Evolutionary conservation across 2,329 filamentous ascomycete genomes (phyloP).

Genomic region (Exophiala dermatitidis): DNA sequence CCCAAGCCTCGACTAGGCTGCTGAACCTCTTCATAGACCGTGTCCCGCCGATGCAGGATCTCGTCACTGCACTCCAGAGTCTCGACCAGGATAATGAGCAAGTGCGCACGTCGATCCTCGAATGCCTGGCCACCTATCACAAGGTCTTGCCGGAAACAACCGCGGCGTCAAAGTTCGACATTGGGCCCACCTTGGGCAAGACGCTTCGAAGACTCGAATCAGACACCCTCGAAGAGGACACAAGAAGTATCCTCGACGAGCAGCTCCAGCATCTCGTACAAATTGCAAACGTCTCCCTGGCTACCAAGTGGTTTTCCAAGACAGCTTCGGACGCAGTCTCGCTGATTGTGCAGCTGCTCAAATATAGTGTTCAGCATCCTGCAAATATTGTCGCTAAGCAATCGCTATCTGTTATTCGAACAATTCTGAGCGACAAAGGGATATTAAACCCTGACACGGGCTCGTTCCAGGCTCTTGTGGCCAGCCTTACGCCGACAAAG

Average conservation of each 20-base stretch:
- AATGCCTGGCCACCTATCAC: constrained; percentile 77
- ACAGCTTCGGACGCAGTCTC: constrained; percentile 41
- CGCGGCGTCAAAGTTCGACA: constrained; percentile 78
- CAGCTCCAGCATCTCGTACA: constrained; percentile 75
- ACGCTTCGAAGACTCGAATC: constrained; percentile 57
- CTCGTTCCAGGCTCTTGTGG: constrained; percentile 35
- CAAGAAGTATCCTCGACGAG: constrained; percentile 55
- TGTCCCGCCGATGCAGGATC: constrained; percentile 73
- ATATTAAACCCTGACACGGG: constrained; percentile 30
- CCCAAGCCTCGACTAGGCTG: constrained; percentile 60
- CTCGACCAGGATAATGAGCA: constrained; percentile 62
- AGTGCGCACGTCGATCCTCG: constrained; percentile 70
- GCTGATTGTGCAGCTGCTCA: constrained; percentile 38
- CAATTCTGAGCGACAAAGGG: constrained; percentile 26
- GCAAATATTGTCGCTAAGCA: not conserved
- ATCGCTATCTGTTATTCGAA: constrained; percentile 5
- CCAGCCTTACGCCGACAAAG: constrained; percentile 35
- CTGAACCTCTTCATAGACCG: constrained; percentile 68
- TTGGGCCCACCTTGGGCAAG: constrained; percentile 66
- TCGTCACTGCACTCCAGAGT: constrained; percentile 65
- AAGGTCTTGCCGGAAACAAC: constrained; percentile 71
- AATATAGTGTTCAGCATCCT: constrained; percentile 31
- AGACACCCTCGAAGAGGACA: constrained; percentile 38
- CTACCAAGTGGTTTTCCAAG: constrained; percentile 87
- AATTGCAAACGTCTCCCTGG: constrained; percentile 71